Base-by-base conservation (phyloP, 805 yeast genomes). In the Saccharomycopsis microspora region DNA sequence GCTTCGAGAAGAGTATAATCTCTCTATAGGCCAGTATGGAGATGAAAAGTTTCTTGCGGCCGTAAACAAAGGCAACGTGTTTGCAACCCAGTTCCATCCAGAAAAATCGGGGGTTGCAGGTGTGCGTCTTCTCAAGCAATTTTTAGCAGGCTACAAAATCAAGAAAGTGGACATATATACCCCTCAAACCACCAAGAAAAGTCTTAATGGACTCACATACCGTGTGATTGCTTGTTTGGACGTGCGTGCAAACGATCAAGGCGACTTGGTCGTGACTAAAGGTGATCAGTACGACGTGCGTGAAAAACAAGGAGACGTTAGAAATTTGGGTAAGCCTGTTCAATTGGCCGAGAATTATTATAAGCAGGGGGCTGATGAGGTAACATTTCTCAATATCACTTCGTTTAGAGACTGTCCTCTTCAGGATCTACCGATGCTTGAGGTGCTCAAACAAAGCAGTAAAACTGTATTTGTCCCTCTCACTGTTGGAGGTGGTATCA, bases 61-160 rank as follows among this genome's bases (percentile, higher is more conserved):
- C 0, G 62, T 89, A 43, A 62, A 80, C 32, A 82, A 74, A 58
- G 86, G 73, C 50, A 89, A 87, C 54, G 69, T 90, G 7, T 85
- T 93, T 65, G 96, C 97, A 40, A 93, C 97, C 1, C 99, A 93
- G 64, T 93, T 93, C 64, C 99, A 93, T 65, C 99, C 99, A n/a
- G 99, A 93, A 61, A 93, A 93, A 64, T 86, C 96, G 3, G 98
- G 98, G 8, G 60, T 69, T 28, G 95, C 96, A 4, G 99, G 99
- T 43, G 68, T 93, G 41, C 74, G 75, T 52, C 78, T 90, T 6
- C 74, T 93, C 49, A 73, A 74, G 49, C 75, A 85, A 31, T 93
- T 93, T 60, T 67, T 93, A 56, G 72, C 71, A 56, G 39, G 49
- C 44, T 38, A 55, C 55, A 53, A 43, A 48, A 19, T 55, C 64